Conservation (phyloP, 2,329 filamentous ascomycete genomes). For the Pseudogymnoascus sp. region DNA sequence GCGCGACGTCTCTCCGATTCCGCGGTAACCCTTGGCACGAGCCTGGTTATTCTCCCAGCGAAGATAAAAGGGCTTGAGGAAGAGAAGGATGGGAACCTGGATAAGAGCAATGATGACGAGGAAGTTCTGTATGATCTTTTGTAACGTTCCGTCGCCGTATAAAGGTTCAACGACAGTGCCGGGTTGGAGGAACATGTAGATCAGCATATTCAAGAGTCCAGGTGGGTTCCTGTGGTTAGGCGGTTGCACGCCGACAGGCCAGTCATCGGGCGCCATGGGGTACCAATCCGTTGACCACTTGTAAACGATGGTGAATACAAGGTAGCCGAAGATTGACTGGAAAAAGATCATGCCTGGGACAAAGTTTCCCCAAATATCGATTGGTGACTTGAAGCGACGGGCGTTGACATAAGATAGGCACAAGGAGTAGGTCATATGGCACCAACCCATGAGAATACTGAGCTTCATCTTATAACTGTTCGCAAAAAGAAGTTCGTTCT, state of each 20-base stretch:
- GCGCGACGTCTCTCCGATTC: slow-evolving; percentile 79
- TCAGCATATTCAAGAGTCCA: slow-evolving; percentile 94
- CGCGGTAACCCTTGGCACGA: slow-evolving; percentile 81
- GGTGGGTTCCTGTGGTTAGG: slow-evolving; percentile 53
- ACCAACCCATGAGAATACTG: slow-evolving; percentile 94
- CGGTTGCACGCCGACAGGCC: slow-evolving; percentile 33
- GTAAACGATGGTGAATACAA: slow-evolving; percentile 89
- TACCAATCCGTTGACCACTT: slow-evolving; percentile 93
- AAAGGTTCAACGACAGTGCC: slow-evolving; percentile 65
- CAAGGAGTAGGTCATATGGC: slow-evolving; percentile 97
- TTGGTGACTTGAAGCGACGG: slow-evolving; percentile 84
- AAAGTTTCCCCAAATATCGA: slow-evolving; percentile 97
- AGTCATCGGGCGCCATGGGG: slow-evolving; percentile 31
- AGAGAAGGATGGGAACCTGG: slow-evolving; percentile 84
- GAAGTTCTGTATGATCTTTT: slow-evolving; percentile 66
- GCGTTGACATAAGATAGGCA: slow-evolving; percentile 91
- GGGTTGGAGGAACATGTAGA: slow-evolving; percentile 97
- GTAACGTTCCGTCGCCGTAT: slow-evolving; percentile 54
- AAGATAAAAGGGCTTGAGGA: slow-evolving; percentile 93
- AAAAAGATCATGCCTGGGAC: slow-evolving; percentile 99
- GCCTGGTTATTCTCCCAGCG: slow-evolving; percentile 88
- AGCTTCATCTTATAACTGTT: slow-evolving; percentile 99
- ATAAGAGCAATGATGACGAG: slow-evolving; percentile 73
- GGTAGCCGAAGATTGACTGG: slow-evolving; percentile 96
- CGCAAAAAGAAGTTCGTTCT: slow-evolving; percentile 89